Percentiles rank a stretch among this genome's conserved stretches.
Conservation (phyloP, 2,329 filamentous ascomycete genomes). For the Coniochaeta sp. region DNA sequence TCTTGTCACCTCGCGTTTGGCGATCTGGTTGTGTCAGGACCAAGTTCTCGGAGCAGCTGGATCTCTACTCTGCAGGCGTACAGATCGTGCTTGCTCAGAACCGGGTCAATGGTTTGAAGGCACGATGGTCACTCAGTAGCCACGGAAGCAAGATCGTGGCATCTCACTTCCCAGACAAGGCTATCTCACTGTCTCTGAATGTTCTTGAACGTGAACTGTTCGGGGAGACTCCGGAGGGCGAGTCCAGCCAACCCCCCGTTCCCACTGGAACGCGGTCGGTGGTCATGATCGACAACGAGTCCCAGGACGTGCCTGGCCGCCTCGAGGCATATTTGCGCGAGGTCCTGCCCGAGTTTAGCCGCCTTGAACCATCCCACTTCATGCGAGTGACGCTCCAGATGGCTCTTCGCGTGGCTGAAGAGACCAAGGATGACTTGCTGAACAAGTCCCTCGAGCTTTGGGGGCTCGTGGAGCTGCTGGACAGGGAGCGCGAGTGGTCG, state of each 20-base stretch:
- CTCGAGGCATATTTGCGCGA: conserved; percentile 55
- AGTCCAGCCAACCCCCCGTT: conserved; percentile 18
- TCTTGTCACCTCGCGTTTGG: conserved; percentile 59
- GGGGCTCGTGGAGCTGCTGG: conserved; percentile 58
- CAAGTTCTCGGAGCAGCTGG: conserved; percentile 52
- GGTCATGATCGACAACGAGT: conserved; percentile 56
- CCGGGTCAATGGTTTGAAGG: conserved; percentile 48
- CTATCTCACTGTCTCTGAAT: conserved; percentile 35
- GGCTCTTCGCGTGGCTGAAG: conserved; percentile 34
- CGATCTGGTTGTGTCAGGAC: conserved; percentile 56
- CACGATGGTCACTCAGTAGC: conserved; percentile 38
- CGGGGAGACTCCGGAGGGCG: not conserved
- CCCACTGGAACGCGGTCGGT: not conserved
- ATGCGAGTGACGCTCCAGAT: conserved; percentile 51
- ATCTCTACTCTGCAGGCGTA: conserved; percentile 56
- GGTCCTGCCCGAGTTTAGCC: conserved; percentile 49
- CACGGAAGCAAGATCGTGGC: conserved; percentile 46
- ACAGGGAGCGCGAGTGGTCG: conserved; percentile 55
- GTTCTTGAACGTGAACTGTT: conserved; percentile 23
- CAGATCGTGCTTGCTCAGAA: conserved; percentile 56
- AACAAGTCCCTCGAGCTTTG: conserved; percentile 55
- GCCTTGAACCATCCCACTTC: conserved; percentile 52
- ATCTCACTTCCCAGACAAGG: conserved; percentile 47
- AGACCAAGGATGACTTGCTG: conserved; percentile 46
- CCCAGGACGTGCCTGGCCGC: conserved; percentile 51